These are phyloP conservation scores for Mucor plumbeus DNA, from an alignment of 371 early-diverging fungal genomes.

Conservation along the genomic window DNA sequence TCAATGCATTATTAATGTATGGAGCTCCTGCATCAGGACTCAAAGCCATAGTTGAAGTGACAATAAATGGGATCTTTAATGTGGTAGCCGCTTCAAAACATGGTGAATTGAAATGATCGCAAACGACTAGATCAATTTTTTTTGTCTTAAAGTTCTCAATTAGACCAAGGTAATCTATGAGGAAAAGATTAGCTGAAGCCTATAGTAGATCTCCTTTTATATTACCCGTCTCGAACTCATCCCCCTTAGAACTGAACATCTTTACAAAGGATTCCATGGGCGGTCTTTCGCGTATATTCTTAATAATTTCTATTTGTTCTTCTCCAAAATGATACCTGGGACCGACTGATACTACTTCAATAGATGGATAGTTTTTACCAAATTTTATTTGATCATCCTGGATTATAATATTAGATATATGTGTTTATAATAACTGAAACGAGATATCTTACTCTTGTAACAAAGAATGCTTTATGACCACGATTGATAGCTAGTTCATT, in stretches of 20 bases:
- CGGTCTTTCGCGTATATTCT: not conserved
- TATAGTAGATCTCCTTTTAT: too few species aligned
- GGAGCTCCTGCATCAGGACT: conserved; percentile 32
- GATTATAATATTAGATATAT: not conserved
- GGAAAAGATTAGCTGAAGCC: not conserved
- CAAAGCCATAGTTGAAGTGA: conserved; percentile 7
- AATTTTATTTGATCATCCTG: not conserved
- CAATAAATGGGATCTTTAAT: conserved; percentile 16
- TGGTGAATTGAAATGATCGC: conserved; percentile 11
- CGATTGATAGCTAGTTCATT: conserved; percentile 12
- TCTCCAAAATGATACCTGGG: not conserved
- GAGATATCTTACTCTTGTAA: conserved; percentile 17
- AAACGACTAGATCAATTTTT: conserved; percentile 3
- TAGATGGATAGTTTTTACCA: conserved; percentile 5
- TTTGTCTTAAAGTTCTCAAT: not conserved
- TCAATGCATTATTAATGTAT: conserved; percentile 27
- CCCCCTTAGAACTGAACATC: not conserved
- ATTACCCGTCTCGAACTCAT: not conserved
- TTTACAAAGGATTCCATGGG: not conserved
- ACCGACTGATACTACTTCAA: not conserved
- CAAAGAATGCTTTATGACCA: conserved; percentile 19
- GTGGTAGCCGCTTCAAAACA: conserved; percentile 16
- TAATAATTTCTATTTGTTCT: not conserved
- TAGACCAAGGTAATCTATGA: not conserved
- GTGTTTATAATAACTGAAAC: too few species aligned